These are phyloP conservation scores for Lipomyces lipofer DNA, from an alignment of 805 yeast species.

Conservation along the genomic window DNA sequence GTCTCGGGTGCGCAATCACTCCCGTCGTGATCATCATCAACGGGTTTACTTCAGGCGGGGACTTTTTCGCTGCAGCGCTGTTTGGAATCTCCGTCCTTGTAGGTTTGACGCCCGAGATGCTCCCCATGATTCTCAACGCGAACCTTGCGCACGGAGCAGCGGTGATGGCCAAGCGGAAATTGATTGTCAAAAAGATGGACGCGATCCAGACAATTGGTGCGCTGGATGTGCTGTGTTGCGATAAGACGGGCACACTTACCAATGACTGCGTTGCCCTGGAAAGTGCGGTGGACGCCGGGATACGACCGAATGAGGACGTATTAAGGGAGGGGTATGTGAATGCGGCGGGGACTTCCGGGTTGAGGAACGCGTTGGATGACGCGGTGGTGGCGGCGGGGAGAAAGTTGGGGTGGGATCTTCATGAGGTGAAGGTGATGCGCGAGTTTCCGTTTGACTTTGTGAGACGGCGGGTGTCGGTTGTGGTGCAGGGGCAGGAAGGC, in stretches of 20 bases:
- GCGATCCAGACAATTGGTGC: constrained; percentile 54
- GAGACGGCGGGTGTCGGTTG: constrained; percentile 30
- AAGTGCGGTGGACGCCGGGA: constrained; percentile 23
- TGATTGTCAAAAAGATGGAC: constrained; percentile 30
- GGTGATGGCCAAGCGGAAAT: constrained; percentile 32
- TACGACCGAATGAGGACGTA: constrained; percentile 19
- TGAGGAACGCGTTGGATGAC: constrained; percentile 26
- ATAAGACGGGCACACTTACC: constrained; percentile 54
- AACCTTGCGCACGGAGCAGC: constrained; percentile 31
- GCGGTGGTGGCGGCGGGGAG: too few relatives aligned
- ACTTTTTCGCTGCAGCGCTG: constrained; percentile 31
- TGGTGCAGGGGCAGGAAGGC: constrained; percentile 15
- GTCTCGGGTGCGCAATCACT: constrained; percentile 30
- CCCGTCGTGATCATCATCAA: constrained; percentile 31
- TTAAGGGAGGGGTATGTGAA: constrained; percentile 25
- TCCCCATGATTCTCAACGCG: constrained; percentile 32
- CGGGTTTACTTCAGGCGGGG: constrained; percentile 29
- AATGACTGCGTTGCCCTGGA: constrained; percentile 33
- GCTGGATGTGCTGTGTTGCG: constrained; percentile 55
- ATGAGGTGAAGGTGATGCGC: constrained; percentile 17
- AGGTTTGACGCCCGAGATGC: constrained; percentile 31
- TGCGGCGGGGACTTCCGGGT: constrained; percentile 28
- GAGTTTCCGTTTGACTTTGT: constrained; percentile 31
- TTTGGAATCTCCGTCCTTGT: constrained; percentile 31
- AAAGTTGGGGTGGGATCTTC: constrained; percentile 21